Percentiles rank a stretch among this genome's conserved stretches.
Conservation (phyloP, 75 land plant genomes). For the Cupressus sempervirens region DNA sequence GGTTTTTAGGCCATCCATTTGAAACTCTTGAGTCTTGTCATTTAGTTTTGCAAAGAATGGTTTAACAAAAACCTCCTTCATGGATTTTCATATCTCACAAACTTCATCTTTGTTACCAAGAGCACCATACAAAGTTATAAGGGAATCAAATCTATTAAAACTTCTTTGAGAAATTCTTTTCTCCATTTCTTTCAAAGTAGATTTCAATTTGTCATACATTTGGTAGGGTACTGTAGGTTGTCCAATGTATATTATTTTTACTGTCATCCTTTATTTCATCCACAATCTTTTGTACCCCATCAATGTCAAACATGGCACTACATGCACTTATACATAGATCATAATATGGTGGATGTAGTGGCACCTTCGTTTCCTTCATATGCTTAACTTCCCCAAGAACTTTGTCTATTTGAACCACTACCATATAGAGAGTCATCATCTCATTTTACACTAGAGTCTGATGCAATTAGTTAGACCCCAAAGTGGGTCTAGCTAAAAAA, state of each 20-base stretch:
- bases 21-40: no score
- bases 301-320: constrained; percentile 45
- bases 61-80: constrained; percentile 30
- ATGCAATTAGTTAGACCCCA: no score
- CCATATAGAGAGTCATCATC: constrained; percentile 71
- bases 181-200: constrained; percentile 32
- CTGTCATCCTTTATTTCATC: constrained; percentile 35
- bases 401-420: constrained; percentile 48
- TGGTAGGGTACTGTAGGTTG: constrained; percentile 38
- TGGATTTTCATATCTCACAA: constrained; percentile 49
- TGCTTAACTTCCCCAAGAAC: constrained; percentile 43
- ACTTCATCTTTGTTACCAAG: constrained; percentile 44
- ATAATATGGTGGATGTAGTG: constrained; percentile 44
- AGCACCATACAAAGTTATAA: constrained; percentile 41
- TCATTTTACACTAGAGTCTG: no score
- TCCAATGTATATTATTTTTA: constrained; percentile 25
- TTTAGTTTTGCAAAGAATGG: no score
- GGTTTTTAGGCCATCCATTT: no score
- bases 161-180: constrained; percentile 32
- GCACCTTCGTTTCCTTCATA: constrained; percentile 28
- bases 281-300: constrained; percentile 38
- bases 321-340: constrained; percentile 60
- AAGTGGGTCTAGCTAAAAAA: no score
- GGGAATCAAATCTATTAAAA: constrained; percentile 49
- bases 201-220: constrained; percentile 31